phyloP scores from a whole-genome alignment of 768 basidiomycete genomes.

The Tricholoma flavovirens region DNA sequence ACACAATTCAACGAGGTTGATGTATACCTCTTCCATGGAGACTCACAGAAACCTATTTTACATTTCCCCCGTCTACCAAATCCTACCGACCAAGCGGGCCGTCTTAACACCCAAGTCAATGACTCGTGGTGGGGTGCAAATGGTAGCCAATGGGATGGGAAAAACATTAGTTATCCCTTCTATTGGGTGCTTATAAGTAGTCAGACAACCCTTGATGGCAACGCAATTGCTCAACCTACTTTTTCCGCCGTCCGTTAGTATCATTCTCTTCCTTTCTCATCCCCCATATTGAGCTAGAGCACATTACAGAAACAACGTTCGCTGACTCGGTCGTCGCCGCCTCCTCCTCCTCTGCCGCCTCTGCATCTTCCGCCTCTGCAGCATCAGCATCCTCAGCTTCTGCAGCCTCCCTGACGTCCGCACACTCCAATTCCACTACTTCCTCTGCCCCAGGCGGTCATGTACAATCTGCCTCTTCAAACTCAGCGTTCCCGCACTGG shows the following conservation, averaged over 20 bases:
- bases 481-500: conserved; percentile 71
- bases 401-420: conserved; percentile 26
- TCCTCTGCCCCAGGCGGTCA: conserved; percentile 24
- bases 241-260: conserved; percentile 79
- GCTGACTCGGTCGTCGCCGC: conserved; percentile 56
- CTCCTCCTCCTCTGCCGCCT: conserved; percentile 37
- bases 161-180: conserved; percentile 59
- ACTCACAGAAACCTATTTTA: conserved; percentile 48
- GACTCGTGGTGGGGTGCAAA: conserved; percentile 69
- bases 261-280: background rate
- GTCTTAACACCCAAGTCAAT: conserved; percentile 50
- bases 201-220: conserved; percentile 49
- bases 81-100: conserved; percentile 50
- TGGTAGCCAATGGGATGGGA: conserved; percentile 43
- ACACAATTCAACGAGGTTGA: conserved; percentile 61
- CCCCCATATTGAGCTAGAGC: background rate
- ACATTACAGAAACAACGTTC: conserved; percentile 61
- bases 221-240: conserved; percentile 58
- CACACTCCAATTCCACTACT: conserved; percentile 4
- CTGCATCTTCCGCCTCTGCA: conserved; percentile 38
- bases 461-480: conserved; percentile 38
- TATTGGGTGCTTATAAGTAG: conserved; percentile 74
- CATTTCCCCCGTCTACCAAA: conserved; percentile 36
- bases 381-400: conserved; percentile 20
- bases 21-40: conserved; percentile 73